These are phyloP conservation scores for Saccharomycopsis fibuligera DNA, from an alignment of 805 yeast species.

Conservation along the genomic window DNA sequence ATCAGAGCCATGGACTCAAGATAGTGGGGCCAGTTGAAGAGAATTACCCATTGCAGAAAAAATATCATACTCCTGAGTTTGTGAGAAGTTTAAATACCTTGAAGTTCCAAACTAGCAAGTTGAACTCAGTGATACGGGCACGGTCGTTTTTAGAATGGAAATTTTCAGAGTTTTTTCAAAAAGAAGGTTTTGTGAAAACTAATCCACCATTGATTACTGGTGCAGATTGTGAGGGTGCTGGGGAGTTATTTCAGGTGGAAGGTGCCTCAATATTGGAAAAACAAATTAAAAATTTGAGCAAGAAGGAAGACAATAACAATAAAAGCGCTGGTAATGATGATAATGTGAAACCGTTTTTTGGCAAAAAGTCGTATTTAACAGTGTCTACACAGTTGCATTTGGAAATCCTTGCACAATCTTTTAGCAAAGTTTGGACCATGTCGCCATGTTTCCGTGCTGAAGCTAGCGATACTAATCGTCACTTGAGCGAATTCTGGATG, in stretches of 20 bases:
- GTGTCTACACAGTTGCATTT: constrained; percentile 91
- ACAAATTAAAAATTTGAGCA: background rate
- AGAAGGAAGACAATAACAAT: background rate
- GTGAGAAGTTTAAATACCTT: constrained; percentile 69
- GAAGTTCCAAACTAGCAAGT: constrained; percentile 65
- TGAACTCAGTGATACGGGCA: constrained; percentile 62
- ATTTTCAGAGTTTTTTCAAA: constrained; percentile 48
- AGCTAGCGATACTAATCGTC: constrained; percentile 83
- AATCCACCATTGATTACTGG: constrained; percentile 83
- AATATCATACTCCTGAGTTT: constrained; percentile 57
- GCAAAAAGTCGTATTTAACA: constrained; percentile 62
- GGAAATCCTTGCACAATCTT: constrained; percentile 69
- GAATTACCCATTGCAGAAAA: constrained; percentile 79
- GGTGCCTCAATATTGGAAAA: constrained; percentile 30
- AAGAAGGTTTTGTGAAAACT: constrained; percentile 57
- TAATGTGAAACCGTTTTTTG: constrained; percentile 43
- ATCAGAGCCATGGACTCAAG: constrained; percentile 29
- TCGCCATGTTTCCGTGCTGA: constrained; percentile 95
- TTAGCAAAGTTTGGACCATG: constrained; percentile 79
- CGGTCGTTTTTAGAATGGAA: constrained; percentile 60
- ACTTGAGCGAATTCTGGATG: constrained; percentile 96
- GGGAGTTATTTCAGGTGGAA: constrained; percentile 70
- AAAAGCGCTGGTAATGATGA: constrained; percentile 22
- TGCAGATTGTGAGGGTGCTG: constrained; percentile 97
- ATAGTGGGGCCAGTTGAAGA: constrained; percentile 58